These are phyloP conservation scores for Kuraishia cidri DNA, from an alignment of 805 yeast species.

Conservation along the genomic window DNA sequence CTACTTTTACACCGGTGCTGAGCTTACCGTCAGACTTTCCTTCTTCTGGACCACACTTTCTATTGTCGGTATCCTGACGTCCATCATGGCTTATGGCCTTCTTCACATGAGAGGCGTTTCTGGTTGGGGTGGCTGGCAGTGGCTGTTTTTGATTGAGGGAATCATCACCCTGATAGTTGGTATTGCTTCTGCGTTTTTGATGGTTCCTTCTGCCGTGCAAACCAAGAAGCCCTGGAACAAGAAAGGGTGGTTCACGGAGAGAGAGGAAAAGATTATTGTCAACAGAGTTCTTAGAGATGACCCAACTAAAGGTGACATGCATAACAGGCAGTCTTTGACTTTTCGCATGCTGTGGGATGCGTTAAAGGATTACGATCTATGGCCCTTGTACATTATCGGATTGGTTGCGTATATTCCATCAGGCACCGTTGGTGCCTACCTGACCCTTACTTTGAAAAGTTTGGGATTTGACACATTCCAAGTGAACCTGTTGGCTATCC, in stretches of 20 bases:
- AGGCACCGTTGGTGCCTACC: constrained; percentile 28
- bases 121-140: constrained; percentile 44
- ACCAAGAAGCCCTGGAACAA: constrained; percentile 16
- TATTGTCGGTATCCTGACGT: constrained; percentile 30
- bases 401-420: constrained; percentile 28
- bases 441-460: constrained; percentile 36
- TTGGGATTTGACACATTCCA: constrained; percentile 41
- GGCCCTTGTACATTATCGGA: constrained; percentile 47
- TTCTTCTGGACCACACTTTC: constrained; percentile 30
- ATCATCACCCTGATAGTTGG: constrained; percentile 46
- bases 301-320: constrained; percentile 57
- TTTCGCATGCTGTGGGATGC: constrained; percentile 29
- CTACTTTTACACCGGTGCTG: constrained; percentile 24
- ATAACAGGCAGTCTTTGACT: constrained; percentile 45
- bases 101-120: too few relatives aligned
- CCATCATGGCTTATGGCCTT: too few relatives aligned
- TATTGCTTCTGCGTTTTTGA: constrained; percentile 16
- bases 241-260: constrained; percentile 33
- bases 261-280: constrained; percentile 49
- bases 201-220: constrained; percentile 23
- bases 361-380: constrained; percentile 37
- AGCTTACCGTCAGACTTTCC: constrained; percentile 37
- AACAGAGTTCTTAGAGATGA: constrained; percentile 55
- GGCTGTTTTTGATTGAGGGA: constrained; percentile 61
- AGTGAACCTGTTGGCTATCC: constrained; percentile 39